A percentile compares a stretch with the other conserved stretches of the same genome.
phyloP scores from a whole-genome alignment of 108 stramenopile genomes.

The Pseudonitzschia multiseries region DNA sequence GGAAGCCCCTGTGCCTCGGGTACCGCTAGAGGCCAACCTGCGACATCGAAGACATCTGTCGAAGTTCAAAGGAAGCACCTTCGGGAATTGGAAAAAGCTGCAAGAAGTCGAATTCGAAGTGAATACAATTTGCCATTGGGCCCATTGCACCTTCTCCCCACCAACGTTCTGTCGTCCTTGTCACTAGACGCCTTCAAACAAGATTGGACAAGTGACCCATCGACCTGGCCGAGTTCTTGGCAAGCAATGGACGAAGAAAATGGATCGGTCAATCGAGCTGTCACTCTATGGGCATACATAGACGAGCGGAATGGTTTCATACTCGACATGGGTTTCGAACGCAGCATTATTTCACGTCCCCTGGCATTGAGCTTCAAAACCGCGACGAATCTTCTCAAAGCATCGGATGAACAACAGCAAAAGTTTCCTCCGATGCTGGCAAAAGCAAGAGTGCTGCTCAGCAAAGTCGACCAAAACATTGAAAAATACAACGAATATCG shows the following conservation, averaged over 20 bases:
- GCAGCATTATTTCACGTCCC: slow-evolving; percentile 67
- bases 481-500: slow-evolving; percentile 50
- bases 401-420: not conserved
- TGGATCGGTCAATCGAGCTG: slow-evolving; percentile 56
- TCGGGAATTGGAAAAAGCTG: slow-evolving; percentile 40
- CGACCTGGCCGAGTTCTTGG: slow-evolving; percentile 16
- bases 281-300: slow-evolving; percentile 86
- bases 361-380: slow-evolving; percentile 57
- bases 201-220: slow-evolving; percentile 11
- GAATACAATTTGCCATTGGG: slow-evolving; percentile 82
- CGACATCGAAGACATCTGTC: not conserved
- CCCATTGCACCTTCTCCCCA: slow-evolving; percentile 81
- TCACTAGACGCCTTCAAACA: slow-evolving; percentile 38
- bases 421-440: slow-evolving; percentile 27
- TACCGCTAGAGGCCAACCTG: not conserved
- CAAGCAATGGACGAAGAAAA: not conserved
- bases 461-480: slow-evolving; percentile 58
- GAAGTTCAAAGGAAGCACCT: slow-evolving; percentile 16
- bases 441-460: slow-evolving; percentile 48
- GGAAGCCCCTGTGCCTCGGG: not conserved
- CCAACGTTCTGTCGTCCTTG: slow-evolving; percentile 63
- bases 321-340: slow-evolving; percentile 80
- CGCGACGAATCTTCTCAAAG: slow-evolving; percentile 59
- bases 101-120: slow-evolving; percentile 63
- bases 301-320: slow-evolving; percentile 75